Evolutionary conservation across 2,329 filamentous ascomycete species (phyloP).

Genomic region (Ophiosphaerella herpotricha): DNA sequence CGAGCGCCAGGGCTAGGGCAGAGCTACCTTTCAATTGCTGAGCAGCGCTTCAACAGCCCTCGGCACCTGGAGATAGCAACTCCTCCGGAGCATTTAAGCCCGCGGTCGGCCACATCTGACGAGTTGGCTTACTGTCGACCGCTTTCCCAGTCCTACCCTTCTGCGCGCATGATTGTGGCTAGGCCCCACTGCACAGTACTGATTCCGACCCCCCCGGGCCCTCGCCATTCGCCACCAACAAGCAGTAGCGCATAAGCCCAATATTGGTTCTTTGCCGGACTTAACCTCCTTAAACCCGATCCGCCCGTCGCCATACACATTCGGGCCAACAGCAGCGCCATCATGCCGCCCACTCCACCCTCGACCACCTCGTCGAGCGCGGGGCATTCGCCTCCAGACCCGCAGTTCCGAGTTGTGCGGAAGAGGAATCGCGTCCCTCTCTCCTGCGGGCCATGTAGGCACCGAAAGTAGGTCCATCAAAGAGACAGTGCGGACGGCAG

Average conservation of each 20-base stretch:
- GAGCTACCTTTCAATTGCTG: conserved; percentile 21
- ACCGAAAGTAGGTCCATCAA: conserved; percentile 72
- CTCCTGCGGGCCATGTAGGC: conserved; percentile 88
- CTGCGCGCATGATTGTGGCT: conserved; percentile 8
- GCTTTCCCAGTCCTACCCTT: conserved; percentile 16
- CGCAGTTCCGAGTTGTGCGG: conserved; percentile 83
- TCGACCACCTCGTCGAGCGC: conserved; percentile 77
- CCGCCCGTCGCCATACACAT: conserved; percentile 8
- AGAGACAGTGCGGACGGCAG: not conserved
- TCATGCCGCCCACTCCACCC: conserved; percentile 76
- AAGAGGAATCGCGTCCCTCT: conserved; percentile 91
- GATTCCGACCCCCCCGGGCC: conserved; percentile 3
- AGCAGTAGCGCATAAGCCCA: conserved; percentile 5
- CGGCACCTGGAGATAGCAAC: conserved; percentile 37
- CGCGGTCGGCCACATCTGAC: conserved; percentile 22
- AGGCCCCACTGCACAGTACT: conserved; percentile 7
- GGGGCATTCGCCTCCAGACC: conserved; percentile 81
- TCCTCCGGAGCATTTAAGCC: conserved; percentile 35
- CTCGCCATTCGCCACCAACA: conserved; percentile 4
- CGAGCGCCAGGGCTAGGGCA: conserved; percentile 10
- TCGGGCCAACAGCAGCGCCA: conserved; percentile 4
- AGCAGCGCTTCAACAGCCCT: conserved; percentile 4
- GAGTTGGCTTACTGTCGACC: conserved; percentile 13
- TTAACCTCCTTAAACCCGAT: conserved; percentile 29
- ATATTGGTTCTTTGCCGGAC: conserved; percentile 21